Base-by-base conservation (phyloP, 257 asterid genomes). In the Plectranthus barbatus region DNA sequence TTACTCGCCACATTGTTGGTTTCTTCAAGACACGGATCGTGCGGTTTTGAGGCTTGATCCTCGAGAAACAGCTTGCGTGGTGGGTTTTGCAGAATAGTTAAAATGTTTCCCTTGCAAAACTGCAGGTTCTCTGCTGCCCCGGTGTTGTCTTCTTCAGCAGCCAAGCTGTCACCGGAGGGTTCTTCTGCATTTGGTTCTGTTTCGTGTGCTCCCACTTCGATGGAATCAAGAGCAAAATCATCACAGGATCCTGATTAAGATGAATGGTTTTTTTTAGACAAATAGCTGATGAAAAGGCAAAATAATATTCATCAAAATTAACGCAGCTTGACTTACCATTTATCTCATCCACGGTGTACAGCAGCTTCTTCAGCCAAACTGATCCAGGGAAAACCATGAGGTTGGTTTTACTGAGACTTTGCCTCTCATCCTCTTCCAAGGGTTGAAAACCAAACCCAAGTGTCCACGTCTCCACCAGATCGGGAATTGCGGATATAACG, bases 311-410 rank as follows among this genome's bases (percentile, higher is more conserved):
- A 21, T 26, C 34, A 37, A 63, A 75, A 46, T 24, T 11, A 39
- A 41, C 9, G 34, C 29, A 51, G 55, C 42, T 64, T 63, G 49
- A 55, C 73, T 72, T 68, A 80, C 95, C 85, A 24, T 31, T 70
- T 64, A 6, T 60, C 63, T 75, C 74, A 45, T 53, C 70, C 2
- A 62, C 18, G 50, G 71, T 75, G 53, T 53, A 77, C 68, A 88
- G 42, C 39, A 58, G 58, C 79, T 87, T 93, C 84, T 82, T 85
- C 73, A 93, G 75, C 96, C 96, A 90, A 41, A 90, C 80, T 0
- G 95, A 62, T 59, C 96, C 96, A 13, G 96, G 97, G 69, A 93
- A 93, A 44, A 93, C 97, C 97, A 90, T 90, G 17, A 93, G 83
- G 80, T 81, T 92, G 64, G 74, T 65, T 70, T 79, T 66, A 72